A percentile compares a stretch with the other conserved stretches of the same genome.
phyloP scores from a whole-genome alignment of 1,284 basidiomycete species.

The Moesziomyces antarcticus region DNA sequence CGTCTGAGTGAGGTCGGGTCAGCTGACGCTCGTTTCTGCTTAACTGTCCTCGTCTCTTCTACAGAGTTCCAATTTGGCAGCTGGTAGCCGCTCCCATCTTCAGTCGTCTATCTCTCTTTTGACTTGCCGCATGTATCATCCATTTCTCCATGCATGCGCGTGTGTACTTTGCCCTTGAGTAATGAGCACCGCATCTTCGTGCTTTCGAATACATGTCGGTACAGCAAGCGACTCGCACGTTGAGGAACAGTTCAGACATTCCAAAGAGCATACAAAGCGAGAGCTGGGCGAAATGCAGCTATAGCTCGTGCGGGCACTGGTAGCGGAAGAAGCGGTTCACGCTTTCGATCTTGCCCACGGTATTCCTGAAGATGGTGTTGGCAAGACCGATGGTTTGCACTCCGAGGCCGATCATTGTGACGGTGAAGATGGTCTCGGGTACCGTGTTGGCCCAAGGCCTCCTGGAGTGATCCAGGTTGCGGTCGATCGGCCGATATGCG shows the following conservation, averaged over 20 bases:
- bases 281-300: neutral
- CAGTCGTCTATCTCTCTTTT: neutral
- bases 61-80: conserved; percentile 23
- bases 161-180: too few species aligned
- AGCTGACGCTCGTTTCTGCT: neutral
- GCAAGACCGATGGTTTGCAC: conserved; percentile 18
- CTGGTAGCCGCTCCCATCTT: conserved; percentile 5
- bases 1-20: neutral
- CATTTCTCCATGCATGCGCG: too few species aligned
- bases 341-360: conserved; percentile 8
- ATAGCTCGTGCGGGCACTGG: conserved; percentile 16
- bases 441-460: conserved; percentile 19
- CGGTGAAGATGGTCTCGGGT: conserved; percentile 14
- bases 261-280: neutral
- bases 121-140: too few species aligned
- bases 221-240: too few species aligned
- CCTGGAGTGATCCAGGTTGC: conserved; percentile 1
- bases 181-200: too few species aligned
- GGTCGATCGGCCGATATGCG: conserved; percentile 13
- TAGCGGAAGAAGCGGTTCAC: conserved; percentile 14
- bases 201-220: too few species aligned
- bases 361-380: conserved; percentile 17
- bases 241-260: neutral
- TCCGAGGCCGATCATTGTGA: conserved; percentile 19
- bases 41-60: neutral